These are phyloP conservation scores for Aethionema arabicum DNA, from an alignment of 345 rosid species.

Conservation along the genomic window DNA sequence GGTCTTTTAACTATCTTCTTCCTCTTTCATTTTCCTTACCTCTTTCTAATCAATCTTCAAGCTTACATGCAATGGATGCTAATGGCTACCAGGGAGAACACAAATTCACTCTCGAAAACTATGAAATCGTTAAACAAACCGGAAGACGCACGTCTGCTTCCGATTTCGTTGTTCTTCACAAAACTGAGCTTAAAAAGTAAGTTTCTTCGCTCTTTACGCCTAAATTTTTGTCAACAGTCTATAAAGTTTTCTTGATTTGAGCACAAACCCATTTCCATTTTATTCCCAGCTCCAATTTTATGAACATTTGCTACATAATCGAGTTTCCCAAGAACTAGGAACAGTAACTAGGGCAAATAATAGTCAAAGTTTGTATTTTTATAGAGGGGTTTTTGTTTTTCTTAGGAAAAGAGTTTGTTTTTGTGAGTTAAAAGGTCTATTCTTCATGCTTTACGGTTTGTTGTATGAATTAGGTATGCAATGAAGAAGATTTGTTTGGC, in stretches of 20 bases:
- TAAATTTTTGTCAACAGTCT: not conserved
- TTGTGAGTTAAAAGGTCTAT: conserved; percentile 18
- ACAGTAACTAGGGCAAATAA: conserved; percentile 5
- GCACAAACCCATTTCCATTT: not conserved
- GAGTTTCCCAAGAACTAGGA: not conserved
- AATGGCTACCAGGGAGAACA: conserved; percentile 21
- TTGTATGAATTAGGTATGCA: conserved; percentile 67
- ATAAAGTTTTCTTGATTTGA: conserved; percentile 4
- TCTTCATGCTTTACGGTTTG: conserved; percentile 13
- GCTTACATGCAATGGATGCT: conserved; percentile 31
- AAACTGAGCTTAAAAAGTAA: conserved; percentile 67
- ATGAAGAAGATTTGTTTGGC: conserved; percentile 84
- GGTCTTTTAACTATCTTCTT: too few relatives aligned
- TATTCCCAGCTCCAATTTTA: not conserved
- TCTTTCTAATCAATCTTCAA: not conserved
- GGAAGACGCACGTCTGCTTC: conserved; percentile 81
- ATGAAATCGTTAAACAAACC: conserved; percentile 82
- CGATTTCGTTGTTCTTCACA: conserved; percentile 84
- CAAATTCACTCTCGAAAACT: conserved; percentile 72
- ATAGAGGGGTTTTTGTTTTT: conserved; percentile 3
- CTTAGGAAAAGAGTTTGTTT: conserved; percentile 11
- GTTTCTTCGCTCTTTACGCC: conserved; percentile 10
- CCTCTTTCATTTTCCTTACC: too few relatives aligned
- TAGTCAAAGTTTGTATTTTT: not conserved
- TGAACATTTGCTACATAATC: conserved; percentile 1